Conservation (phyloP, 2,329 filamentous ascomycete species). For the Aspergillus pseudoterreus region DNA sequence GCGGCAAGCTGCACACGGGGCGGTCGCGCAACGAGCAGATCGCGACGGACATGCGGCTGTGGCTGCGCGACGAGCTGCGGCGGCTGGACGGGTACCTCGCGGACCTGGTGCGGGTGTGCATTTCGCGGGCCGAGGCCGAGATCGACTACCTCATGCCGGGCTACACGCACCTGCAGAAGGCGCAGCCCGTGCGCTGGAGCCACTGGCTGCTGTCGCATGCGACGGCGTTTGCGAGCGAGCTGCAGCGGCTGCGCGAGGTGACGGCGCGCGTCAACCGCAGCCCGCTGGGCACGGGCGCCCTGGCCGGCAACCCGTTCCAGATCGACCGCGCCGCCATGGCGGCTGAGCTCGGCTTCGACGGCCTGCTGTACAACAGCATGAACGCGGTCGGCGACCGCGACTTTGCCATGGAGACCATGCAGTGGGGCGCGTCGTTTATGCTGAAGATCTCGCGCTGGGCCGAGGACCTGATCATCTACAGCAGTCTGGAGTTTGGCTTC, state of each 20-base stretch:
- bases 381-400: constrained; percentile 72
- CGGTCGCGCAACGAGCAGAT: constrained; percentile 89
- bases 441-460: constrained; percentile 75
- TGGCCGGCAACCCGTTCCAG: constrained; percentile 77
- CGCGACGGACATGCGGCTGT: constrained; percentile 84
- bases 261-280: constrained; percentile 68
- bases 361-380: constrained; percentile 73
- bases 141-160: constrained; percentile 79
- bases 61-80: constrained; percentile 72
- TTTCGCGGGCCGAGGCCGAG: constrained; percentile 67
- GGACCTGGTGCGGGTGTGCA: constrained; percentile 66
- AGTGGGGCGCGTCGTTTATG: constrained; percentile 77
- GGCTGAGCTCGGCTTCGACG: constrained; percentile 74
- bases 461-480: constrained; percentile 84
- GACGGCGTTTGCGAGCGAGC: constrained; percentile 66
- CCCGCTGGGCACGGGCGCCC: constrained; percentile 70
- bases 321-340: constrained; percentile 78
- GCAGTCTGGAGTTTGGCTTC: constrained; percentile 71
- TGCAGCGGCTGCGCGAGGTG: constrained; percentile 72
- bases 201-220: constrained; percentile 79
- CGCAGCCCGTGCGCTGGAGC: constrained; percentile 74
- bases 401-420: constrained; percentile 76
- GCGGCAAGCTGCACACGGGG: constrained; percentile 84
- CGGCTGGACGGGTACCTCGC: constrained; percentile 66
- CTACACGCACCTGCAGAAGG: constrained; percentile 83